Evolutionary conservation across 2,329 filamentous ascomycete species (phyloP).

Genomic region (Arthrobotrys megalospora): DNA sequence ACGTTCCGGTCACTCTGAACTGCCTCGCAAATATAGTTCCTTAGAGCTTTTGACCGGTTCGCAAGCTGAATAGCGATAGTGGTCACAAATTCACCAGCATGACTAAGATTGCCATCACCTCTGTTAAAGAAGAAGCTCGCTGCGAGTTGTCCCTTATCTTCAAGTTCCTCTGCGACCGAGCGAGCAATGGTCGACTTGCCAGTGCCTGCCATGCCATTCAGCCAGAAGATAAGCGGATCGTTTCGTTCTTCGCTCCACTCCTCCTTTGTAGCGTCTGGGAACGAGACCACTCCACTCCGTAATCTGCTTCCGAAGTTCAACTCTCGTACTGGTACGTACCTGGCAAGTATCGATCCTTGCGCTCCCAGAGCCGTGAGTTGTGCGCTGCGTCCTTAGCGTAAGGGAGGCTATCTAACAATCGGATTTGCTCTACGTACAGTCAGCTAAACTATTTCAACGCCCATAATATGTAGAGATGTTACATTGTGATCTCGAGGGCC

Average conservation of each 20-base stretch:
- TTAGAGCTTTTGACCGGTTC: neutral
- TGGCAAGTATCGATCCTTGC: constrained; percentile 60
- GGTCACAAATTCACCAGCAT: constrained; percentile 17
- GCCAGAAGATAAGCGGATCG: constrained; percentile 65
- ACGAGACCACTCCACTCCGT: constrained; percentile 54
- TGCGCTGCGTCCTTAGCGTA: constrained; percentile 60
- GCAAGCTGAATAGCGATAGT: constrained; percentile 27
- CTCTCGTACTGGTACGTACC: constrained; percentile 64
- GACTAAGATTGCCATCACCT: constrained; percentile 16
- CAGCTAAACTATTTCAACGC: neutral
- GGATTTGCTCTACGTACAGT: constrained; percentile 1
- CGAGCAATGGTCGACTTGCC: constrained; percentile 33
- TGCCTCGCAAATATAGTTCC: constrained; percentile 13
- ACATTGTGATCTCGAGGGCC: neutral
- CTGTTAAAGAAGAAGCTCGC: constrained; percentile 28
- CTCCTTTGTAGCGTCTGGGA: too few relatives aligned
- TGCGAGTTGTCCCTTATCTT: neutral
- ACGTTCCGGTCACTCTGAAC: constrained; percentile 5
- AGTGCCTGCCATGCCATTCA: constrained; percentile 67
- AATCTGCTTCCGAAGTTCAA: constrained; percentile 62
- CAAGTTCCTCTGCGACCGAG: constrained; percentile 1
- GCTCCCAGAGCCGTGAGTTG: constrained; percentile 61
- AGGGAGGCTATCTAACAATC: constrained; percentile 14
- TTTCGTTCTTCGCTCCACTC: constrained; percentile 48
- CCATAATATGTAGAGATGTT: neutral